Evolutionary conservation across 805 yeast genomes (phyloP).

Genomic region (Cyberlindnera sargentensis): DNA sequence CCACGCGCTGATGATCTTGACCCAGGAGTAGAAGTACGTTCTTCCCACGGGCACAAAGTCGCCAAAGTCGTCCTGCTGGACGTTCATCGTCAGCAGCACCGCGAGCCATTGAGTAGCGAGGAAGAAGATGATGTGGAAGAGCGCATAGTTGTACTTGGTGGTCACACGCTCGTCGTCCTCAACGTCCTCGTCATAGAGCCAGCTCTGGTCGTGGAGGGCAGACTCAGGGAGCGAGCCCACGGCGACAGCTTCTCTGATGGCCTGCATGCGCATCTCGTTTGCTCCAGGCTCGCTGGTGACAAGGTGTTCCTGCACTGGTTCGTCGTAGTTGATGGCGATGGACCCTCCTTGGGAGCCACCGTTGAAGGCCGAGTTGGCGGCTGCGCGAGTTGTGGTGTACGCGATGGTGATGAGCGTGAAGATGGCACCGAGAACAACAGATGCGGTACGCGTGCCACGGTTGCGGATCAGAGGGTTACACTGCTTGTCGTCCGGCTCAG

Average conservation of each 20-base stretch:
- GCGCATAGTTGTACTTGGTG: constrained; percentile 76
- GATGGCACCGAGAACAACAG: constrained; percentile 82
- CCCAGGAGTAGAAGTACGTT: constrained; percentile 93
- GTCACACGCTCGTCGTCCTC: constrained; percentile 52
- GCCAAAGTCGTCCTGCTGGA: constrained; percentile 73
- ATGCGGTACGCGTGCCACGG: constrained; percentile 81
- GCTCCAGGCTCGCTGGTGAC: constrained; percentile 47
- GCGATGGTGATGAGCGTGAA: constrained; percentile 95
- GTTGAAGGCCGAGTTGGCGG: constrained; percentile 66
- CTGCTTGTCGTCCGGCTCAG: constrained; percentile 89
- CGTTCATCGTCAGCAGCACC: constrained; percentile 85
- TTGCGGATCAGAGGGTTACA: constrained; percentile 93
- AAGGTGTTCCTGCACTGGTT: constrained; percentile 26
- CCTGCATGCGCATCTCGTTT: constrained; percentile 76
- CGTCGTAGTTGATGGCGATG: constrained; percentile 27
- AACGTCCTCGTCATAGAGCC: constrained; percentile 40
- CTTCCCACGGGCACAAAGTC: constrained; percentile 96
- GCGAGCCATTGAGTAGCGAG: constrained; percentile 97
- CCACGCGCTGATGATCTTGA: constrained; percentile 89
- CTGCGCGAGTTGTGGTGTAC: constrained; percentile 95
- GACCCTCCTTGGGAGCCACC: constrained; percentile 30
- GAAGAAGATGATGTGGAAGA: constrained; percentile 88
- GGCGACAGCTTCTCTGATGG: constrained; percentile 89
- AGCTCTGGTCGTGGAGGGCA: constrained; percentile 69
- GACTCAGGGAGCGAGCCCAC: constrained; percentile 93